Percentiles rank a stretch among this genome's conserved stretches.
These are phyloP conservation scores for Sugiyamaella neomexicana DNA, from an alignment of 1,139 yeast genomes.

Conservation along the genomic window DNA sequence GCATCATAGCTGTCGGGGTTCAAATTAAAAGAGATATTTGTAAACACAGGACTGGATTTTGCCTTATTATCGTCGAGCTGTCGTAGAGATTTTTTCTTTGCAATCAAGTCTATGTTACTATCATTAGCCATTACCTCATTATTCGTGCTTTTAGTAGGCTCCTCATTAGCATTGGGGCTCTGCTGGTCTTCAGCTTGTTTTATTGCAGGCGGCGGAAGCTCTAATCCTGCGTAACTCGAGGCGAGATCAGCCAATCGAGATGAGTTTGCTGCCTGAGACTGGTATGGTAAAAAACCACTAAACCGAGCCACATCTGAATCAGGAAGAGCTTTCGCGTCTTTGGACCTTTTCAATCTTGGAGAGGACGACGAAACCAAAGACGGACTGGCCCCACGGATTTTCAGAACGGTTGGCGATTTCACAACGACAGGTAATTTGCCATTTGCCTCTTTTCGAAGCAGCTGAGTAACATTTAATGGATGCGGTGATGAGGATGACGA, in stretches of 20 bases:
- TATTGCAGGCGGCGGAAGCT: conserved; percentile 26
- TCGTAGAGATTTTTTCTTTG: background rate
- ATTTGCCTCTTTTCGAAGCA: conserved; percentile 2
- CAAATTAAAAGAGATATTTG: background rate
- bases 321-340: conserved; percentile 9
- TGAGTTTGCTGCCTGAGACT: conserved; percentile 3
- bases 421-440: conserved; percentile 1
- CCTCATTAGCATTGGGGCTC: background rate
- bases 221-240: conserved; percentile 16
- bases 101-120: too few relatives aligned
- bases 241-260: conserved; percentile 15
- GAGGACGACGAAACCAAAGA: conserved; percentile 9
- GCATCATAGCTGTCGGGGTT: conserved; percentile 7
- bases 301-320: conserved; percentile 19
- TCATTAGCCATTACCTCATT: background rate
- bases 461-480: conserved; percentile 7
- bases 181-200: background rate
- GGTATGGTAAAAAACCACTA: conserved; percentile 13
- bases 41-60: background rate
- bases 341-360: conserved; percentile 4
- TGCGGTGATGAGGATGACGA: conserved; percentile 5
- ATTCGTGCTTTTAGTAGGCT: background rate
- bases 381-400: background rate
- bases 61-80: background rate
- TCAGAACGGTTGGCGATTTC: background rate